Evolutionary conservation across 768 basidiomycete species (phyloP).

Genomic region (Termitomyces sp.): DNA sequence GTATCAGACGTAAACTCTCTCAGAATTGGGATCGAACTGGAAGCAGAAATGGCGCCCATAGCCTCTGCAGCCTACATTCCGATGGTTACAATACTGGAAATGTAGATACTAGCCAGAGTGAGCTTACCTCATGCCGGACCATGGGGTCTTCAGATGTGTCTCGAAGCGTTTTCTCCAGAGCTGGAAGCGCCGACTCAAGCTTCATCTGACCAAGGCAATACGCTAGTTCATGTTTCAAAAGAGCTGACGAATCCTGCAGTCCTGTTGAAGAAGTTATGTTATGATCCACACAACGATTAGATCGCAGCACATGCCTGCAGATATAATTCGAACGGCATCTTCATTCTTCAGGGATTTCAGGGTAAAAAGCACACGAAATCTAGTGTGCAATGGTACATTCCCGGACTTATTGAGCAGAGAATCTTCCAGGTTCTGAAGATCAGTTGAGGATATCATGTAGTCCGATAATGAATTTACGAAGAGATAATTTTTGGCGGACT

Average conservation of each 20-base stretch:
- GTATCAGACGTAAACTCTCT: conserved; percentile 65
- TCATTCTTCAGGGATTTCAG: conserved; percentile 78
- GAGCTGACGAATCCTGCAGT: conserved; percentile 78
- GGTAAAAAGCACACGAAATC: conserved; percentile 90
- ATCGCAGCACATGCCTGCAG: conserved; percentile 53
- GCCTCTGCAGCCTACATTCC: conserved; percentile 89
- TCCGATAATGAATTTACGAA: conserved; percentile 14
- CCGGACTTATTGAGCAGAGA: conserved; percentile 74
- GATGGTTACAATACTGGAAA: neutral
- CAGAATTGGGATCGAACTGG: conserved; percentile 62
- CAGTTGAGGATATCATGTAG: conserved; percentile 31
- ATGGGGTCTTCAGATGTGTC: conserved; percentile 78
- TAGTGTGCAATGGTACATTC: conserved; percentile 70
- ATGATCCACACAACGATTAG: conserved; percentile 2
- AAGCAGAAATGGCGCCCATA: conserved; percentile 85
- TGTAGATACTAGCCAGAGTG: neutral
- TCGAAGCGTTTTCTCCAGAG: conserved; percentile 70
- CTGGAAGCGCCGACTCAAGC: conserved; percentile 63
- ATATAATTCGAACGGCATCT: conserved; percentile 79
- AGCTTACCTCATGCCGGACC: conserved; percentile 90
- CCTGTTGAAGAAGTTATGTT: conserved; percentile 38
- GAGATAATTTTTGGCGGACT: conserved; percentile 43
- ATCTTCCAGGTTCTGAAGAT: conserved; percentile 66
- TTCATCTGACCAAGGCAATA: conserved; percentile 96
- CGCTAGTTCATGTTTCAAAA: conserved; percentile 95